phyloP scores from a whole-genome alignment of 2,329 filamentous ascomycete species.

The Xylaria sp. region DNA sequence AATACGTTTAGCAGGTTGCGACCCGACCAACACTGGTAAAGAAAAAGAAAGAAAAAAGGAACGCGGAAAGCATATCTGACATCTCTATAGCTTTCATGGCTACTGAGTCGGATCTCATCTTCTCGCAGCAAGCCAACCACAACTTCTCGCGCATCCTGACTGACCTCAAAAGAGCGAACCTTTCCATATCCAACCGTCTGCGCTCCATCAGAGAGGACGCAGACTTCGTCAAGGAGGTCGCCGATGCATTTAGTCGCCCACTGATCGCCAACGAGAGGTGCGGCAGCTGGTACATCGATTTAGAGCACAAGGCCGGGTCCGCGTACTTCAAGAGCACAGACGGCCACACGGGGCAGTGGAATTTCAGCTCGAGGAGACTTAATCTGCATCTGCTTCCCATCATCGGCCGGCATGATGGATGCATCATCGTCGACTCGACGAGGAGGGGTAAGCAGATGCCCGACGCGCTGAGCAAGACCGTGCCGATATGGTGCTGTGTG shows the following conservation, averaged over 20 bases:
- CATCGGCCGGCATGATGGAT: conserved; percentile 74
- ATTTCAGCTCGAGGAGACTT: conserved; percentile 84
- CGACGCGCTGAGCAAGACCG: conserved; percentile 91
- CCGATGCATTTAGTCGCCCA: conserved; percentile 68
- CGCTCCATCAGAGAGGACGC: conserved; percentile 82
- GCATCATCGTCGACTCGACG: conserved; percentile 93
- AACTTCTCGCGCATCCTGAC: conserved; percentile 76
- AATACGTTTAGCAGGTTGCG: neutral
- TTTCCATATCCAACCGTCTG: conserved; percentile 85
- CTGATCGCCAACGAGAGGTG: conserved; percentile 94
- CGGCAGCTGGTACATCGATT: conserved; percentile 92
- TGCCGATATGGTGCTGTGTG: conserved; percentile 93
- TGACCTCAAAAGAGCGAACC: conserved; percentile 78
- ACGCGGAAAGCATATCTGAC: neutral
- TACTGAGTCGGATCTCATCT: conserved; percentile 58
- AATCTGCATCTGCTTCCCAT: conserved; percentile 84
- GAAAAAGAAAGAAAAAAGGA: too few relatives aligned
- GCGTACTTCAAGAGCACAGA: conserved; percentile 99
- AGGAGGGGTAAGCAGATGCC: conserved; percentile 93
- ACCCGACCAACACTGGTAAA: neutral
- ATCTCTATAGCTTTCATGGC: conserved; percentile 35
- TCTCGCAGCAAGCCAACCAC: conserved; percentile 65
- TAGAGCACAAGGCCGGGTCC: conserved; percentile 72
- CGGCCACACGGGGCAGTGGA: conserved; percentile 90
- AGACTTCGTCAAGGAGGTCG: conserved; percentile 74